Evolutionary conservation across 495 filamentous ascomycete genomes (phyloP), one percentile per base, ranked within the genome.

Genomic region (Viridothelium virens): DNA sequence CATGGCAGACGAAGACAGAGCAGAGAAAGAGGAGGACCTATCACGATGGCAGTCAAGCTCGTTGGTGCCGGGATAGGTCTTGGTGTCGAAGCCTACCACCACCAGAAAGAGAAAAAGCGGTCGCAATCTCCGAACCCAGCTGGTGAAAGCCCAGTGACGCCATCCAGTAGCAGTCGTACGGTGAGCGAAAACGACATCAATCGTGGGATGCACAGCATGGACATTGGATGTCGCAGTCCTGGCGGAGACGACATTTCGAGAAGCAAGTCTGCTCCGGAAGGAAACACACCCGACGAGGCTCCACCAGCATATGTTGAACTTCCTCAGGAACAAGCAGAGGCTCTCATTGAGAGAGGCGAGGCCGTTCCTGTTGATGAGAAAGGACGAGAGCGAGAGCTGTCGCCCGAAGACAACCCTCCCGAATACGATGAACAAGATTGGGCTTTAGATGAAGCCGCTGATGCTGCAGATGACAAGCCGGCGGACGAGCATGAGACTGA

Each of bases 361-460:
- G 70, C 70, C 6, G 61, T 67, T 12, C 38, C 39, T 14, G 47
- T 59, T 38, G 67, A 71, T 44, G 68, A 66, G 12, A 67, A 70
- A 66, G 67, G 73, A 63, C 47, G 10, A n/a, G 64, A 7, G 1
- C 47, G 10, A n/a, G 64, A 37, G 1, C 46, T 38, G 2, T 38
- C 18, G 2, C 63, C 37, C 44, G 63, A 71, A 16, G 33, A 70
- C 44, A 68, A 65, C 2, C 64, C 70, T 0, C 65, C 71, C 41
- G 74, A 77, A 50, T 73, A 77, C 56, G 75, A 80, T 38, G 81
- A 83, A 64, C 74, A 75, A 65, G 77, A 79, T 66, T 84, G 81
- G 81, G 72, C 79, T 18, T 77, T 84, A 18, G 83, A 85, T 69
- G 83, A 83, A 65, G 78, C 78, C 14, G 74, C 78, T 61, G 75